Conservation (phyloP, 495 filamentous ascomycete genomes). For the Eremomyces bilateralis region DNA sequence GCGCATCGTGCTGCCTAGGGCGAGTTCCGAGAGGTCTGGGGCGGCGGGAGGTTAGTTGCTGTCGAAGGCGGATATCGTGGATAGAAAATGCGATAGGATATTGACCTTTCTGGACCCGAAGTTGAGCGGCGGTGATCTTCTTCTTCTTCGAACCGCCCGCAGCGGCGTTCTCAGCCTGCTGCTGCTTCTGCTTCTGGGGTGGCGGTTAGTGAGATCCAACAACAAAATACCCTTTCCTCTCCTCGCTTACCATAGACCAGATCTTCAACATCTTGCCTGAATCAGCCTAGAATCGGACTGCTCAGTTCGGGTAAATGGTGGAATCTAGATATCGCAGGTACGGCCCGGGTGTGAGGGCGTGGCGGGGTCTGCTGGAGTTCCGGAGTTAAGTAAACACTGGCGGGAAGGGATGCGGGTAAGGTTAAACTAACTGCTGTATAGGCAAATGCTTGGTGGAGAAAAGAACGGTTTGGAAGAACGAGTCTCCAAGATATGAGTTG, state of each 20-base stretch:
- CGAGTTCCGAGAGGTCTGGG: slow-evolving; percentile 78
- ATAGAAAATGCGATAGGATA: background rate
- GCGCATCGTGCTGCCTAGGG: slow-evolving; percentile 76
- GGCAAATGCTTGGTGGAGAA: too few relatives aligned
- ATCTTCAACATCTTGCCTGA: slow-evolving; percentile 85
- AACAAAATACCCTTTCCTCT: background rate
- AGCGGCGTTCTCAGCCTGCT: slow-evolving; percentile 63
- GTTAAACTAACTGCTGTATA: too few relatives aligned
- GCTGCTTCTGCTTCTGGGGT: slow-evolving; percentile 71
- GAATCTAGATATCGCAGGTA: too few relatives aligned
- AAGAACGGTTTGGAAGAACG: too few relatives aligned
- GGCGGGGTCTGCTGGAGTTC: too few relatives aligned
- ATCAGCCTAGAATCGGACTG: too few relatives aligned
- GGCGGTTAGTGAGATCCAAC: slow-evolving; percentile 4
- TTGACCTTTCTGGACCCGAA: slow-evolving; percentile 88
- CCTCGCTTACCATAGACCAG: slow-evolving; percentile 60
- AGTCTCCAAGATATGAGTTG: too few relatives aligned
- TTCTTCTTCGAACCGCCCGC: slow-evolving; percentile 61
- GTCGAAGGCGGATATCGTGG: background rate
- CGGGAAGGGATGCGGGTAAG: too few relatives aligned
- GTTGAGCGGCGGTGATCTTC: slow-evolving; percentile 89
- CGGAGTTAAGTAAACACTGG: too few relatives aligned
- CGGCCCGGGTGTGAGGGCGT: too few relatives aligned
- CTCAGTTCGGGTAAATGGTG: too few relatives aligned
- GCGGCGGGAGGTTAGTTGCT: background rate